These are phyloP conservation scores for Rutstroemia sp. DNA, from an alignment of 2,329 filamentous ascomycete genomes.

Conservation along the genomic window DNA sequence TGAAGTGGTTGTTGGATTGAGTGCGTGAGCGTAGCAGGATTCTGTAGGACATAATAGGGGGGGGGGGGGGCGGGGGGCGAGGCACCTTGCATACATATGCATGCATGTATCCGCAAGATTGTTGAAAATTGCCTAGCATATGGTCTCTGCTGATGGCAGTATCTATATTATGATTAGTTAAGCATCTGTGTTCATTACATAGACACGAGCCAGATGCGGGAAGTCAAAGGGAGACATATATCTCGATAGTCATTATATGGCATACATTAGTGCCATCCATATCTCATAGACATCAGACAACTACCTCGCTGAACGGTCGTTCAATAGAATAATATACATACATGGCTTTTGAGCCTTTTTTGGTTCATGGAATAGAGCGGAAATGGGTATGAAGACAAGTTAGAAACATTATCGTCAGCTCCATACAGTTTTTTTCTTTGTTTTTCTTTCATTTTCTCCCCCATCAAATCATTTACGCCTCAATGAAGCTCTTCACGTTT, in stretches of 20 bases:
- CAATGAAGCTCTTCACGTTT: conserved; percentile 79
- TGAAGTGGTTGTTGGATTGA: too few species aligned
- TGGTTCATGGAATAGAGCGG: conserved; percentile 13
- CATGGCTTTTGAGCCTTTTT: background rate
- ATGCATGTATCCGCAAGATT: too few species aligned
- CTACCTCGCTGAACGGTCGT: background rate
- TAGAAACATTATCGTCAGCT: conserved; percentile 13
- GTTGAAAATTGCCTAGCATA: too few species aligned
- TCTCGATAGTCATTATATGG: background rate
- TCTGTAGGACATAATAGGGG: too few species aligned
- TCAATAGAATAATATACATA: background rate
- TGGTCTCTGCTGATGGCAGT: too few species aligned
- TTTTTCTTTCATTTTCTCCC: background rate
- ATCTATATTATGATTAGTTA: too few species aligned
- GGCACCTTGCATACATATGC: too few species aligned
- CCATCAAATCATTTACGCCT: conserved; percentile 42
- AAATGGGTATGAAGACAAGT: conserved; percentile 24
- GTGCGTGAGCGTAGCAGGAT: too few species aligned
- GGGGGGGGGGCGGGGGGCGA: too few species aligned
- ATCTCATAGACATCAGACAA: background rate
- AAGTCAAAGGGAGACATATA: background rate
- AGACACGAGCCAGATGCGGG: too few species aligned
- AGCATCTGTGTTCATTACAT: too few species aligned
- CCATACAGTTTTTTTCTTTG: background rate
- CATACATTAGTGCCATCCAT: background rate